Base-by-base conservation (phyloP, 192 early-diverging fungal genomes). In the Linnemannia exigua region DNA sequence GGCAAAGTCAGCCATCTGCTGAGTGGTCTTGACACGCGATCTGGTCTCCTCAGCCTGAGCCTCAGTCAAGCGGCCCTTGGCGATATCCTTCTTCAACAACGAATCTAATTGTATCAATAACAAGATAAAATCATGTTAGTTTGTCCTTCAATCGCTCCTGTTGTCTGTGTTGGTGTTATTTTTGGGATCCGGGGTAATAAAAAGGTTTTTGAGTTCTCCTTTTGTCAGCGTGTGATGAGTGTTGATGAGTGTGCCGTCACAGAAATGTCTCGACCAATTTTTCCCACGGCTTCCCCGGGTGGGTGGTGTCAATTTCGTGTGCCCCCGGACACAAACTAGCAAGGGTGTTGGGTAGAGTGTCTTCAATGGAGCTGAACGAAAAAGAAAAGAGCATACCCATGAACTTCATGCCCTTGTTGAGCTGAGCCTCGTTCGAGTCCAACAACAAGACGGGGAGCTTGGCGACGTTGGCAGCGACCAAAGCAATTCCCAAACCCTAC, bases 31-130 rank as follows among this genome's bases (percentile, higher is more conserved):
- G 75, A 98, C 93, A 15, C 94, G 93, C 35, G 85, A 72, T 63
- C 90, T 90, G 50, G 93, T 91, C 35, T 91, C 89, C 25, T 91
- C 78, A 35, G 92, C 92, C 76, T 96, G 95, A 25, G 92, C 94
- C 75, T 93, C 92, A 9, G 97, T 96, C 87, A 97, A 94, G 76
- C 93, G 94, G 70, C 96, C 95, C 89, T 97, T 98, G 77, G 92
- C 74, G 7, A 99, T 91, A 77, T 98, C 98, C 91, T 99, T 99
- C 75, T 93, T 89, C 52, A 99, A 85, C 9, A 98, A 90, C 28
- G 92, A 90, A 84, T 98, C 97, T 94, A 91, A 28, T 33, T 70
- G 51, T 28, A 22, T n/a, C 22, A 37, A 37, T 20, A 75, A 47
- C 22, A n/a, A 68, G 7, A 31, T n/a, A 25, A 77, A 48, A 37